Base-by-base conservation (phyloP, 169 alveolate species). In the Plasmodium vivax region DNA sequence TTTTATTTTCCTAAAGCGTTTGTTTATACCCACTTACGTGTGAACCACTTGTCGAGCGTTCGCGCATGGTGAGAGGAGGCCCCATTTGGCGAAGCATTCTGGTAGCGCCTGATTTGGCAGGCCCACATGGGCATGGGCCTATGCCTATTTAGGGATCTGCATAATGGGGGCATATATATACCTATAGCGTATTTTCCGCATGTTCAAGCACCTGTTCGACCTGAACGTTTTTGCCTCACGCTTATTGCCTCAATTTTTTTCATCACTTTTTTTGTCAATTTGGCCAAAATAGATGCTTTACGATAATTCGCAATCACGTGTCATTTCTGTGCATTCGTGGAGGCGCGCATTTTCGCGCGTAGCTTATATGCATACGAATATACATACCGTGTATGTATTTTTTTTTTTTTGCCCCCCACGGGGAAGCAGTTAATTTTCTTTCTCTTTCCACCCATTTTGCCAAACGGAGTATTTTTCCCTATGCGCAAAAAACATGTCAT, bases 191-290 rank as follows among this genome's bases (percentile, higher is more conserved):
- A 68, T 68, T 45, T 83, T 45, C 58, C 43, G 34, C 30, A 58
- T 83, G 45, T 58, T 62, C 54, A 41, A 79, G 36, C 27, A 41
- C 30, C 14, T 41, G 43, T 79, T 79, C 71, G 36, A 79, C 51
- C 9, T 79, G 54, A 27, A 38, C 41, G 1, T 34, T 23, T 68
- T 68, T 68, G 12, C n/a, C 77, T 27, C 34, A 2, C 1, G 16
- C 9, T 77, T 77, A 38, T 38, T 77, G n/a, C 51, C 51, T 77
- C 8, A 23, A 0, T n/a, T n/a, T n/a, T n/a, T n/a, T n/a, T n/a
- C n/a, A n/a, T n/a, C n/a, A n/a, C 51, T 77, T 77, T 77, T 45
- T 45, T 77, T 77, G 84, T 77, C 34, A 77, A 38, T 77, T 38
- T 68, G 77, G 10, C 23, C 43, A 16, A 30, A 68, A 68, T 2